Evolutionary conservation across 768 basidiomycete genomes (phyloP).

Genomic region (Terana coerulea): DNA sequence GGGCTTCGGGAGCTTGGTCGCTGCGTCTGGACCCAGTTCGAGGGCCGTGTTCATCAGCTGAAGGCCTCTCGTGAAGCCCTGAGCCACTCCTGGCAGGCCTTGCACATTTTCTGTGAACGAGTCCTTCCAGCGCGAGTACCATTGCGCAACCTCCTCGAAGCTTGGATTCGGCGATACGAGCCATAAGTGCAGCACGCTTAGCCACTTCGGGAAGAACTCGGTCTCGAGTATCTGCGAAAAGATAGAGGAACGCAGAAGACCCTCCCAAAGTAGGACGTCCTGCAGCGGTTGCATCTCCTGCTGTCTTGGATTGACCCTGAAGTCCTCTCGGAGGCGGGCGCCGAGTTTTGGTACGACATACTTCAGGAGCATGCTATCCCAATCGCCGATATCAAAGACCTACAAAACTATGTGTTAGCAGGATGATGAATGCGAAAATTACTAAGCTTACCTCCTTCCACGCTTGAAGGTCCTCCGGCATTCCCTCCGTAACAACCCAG

Average conservation of each 20-base stretch:
- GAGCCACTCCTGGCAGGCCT: conserved; percentile 57
- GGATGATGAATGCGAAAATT: neutral
- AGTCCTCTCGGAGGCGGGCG: conserved; percentile 73
- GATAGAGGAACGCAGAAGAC: conserved; percentile 69
- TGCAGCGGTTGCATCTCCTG: conserved; percentile 86
- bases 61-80: conserved; percentile 83
- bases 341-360: conserved; percentile 92
- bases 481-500: conserved; percentile 69
- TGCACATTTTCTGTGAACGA: conserved; percentile 71
- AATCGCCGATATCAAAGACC: conserved; percentile 78
- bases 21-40: conserved; percentile 77
- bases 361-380: conserved; percentile 90
- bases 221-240: conserved; percentile 81
- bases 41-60: conserved; percentile 95
- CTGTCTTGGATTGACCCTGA: conserved; percentile 85
- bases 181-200: conserved; percentile 89
- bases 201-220: conserved; percentile 97
- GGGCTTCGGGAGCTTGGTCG: conserved; percentile 62
- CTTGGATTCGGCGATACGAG: conserved; percentile 84
- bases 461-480: conserved; percentile 68
- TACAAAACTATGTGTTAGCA: conserved; percentile 22
- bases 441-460: conserved; percentile 74
- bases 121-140: conserved; percentile 90
- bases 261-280: conserved; percentile 72
- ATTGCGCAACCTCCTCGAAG: conserved; percentile 89